A percentile compares a stretch with the other conserved stretches of the same genome.
phyloP scores from a whole-genome alignment of 2,329 filamentous ascomycete genomes.

The Ceratocystis diversiconidia region DNA sequence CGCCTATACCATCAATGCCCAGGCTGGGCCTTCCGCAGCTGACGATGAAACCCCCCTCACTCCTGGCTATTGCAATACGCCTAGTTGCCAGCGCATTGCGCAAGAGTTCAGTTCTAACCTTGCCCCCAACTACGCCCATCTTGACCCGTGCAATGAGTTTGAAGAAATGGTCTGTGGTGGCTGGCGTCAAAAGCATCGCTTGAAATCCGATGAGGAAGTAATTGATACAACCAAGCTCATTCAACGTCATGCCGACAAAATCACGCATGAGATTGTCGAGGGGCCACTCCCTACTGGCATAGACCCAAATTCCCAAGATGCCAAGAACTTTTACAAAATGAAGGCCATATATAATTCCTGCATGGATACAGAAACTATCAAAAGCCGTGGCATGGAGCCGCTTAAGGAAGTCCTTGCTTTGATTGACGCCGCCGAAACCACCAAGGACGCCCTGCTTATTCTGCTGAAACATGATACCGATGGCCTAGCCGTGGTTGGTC shows the following conservation, averaged over 20 bases:
- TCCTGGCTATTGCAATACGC: conserved; percentile 20
- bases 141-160: conserved; percentile 58
- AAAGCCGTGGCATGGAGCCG: conserved; percentile 40
- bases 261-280: conserved; percentile 50
- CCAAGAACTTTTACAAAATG: conserved; percentile 52
- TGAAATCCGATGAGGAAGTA: conserved; percentile 48
- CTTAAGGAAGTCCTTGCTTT: conserved; percentile 41
- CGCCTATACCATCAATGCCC: background rate
- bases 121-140: conserved; percentile 36
- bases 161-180: conserved; percentile 54
- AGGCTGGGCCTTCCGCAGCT: background rate
- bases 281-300: conserved; percentile 34
- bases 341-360: conserved; percentile 51
- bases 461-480: conserved; percentile 34
- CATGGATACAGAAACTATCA: conserved; percentile 45
- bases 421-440: conserved; percentile 26
- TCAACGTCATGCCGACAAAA: conserved; percentile 42
- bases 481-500: conserved; percentile 27
- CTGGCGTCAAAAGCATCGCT: conserved; percentile 48
- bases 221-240: conserved; percentile 47
- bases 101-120: conserved; percentile 24
- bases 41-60: background rate
- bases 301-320: conserved; percentile 30
- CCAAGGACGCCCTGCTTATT: conserved; percentile 32
- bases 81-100: conserved; percentile 24